Evolutionary conservation across 2,329 filamentous ascomycete species (phyloP), one percentile per base, ranked within the genome.

Genomic region (Ceratocystis smalleyi): DNA sequence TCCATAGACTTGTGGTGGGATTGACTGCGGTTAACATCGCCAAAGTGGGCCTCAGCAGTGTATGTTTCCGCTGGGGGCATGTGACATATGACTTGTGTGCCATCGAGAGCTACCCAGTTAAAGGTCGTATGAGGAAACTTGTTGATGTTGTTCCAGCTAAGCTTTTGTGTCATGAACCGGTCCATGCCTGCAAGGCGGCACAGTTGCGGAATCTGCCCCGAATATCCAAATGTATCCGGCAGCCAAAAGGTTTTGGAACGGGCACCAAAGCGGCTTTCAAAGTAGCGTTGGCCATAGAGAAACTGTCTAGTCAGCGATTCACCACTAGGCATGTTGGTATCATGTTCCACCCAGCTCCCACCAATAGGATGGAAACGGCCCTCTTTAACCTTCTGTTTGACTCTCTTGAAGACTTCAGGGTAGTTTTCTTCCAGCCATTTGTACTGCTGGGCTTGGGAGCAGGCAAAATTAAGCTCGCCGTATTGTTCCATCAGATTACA

Each of bases 71-170:
- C 83, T 1, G 94, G 94, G 2, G 91, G 85, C 94, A 99, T 99
- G 72, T 99, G 94, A 74, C 92, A 97, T 67, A 99, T 84, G 69
- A 99, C 94, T 72, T 97, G 94, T 71, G 89, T 95, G 65, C 94
- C 92, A 73, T 99, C 94, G 15, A 96, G 83, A 12, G 91, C 84
- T 40, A 99, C 91, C 94, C 94, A 99, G 75, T 96, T 96, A 80
- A 99, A 99, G 0, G 94, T 97, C 5, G 94, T 97, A 72, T 97
- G 94, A 0, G 94, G 94, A 76, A 97, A 99, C 72, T 88, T 95
- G 77, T 97, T 97, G 81, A 97, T 97, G 73, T 97, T 97, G 78
- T 97, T 97, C 94, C 94, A 99, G 78, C 92, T 97, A 66, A 99
- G 79, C 77, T 99, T 99, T 75, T 99, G 94, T 0, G 94, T 99